Base-by-base conservation (phyloP, 2,329 filamentous ascomycete species). In the Verticillium dahliae region DNA sequence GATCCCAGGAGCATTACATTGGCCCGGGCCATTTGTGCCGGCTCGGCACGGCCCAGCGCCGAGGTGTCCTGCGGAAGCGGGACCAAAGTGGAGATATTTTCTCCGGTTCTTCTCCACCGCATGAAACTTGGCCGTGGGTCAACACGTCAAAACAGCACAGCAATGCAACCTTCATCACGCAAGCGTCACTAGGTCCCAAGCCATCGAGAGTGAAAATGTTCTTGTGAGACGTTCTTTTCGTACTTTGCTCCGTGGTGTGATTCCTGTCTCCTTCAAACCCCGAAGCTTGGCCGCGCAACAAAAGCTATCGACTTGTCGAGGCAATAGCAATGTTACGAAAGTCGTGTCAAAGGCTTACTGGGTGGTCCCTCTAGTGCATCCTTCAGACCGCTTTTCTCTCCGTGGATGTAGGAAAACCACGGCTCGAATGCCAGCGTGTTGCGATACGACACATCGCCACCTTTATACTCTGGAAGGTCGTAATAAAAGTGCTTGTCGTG, bases 381-480 rank as follows among this genome's bases (percentile, higher is more conserved):
- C 18, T 56, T 56, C 10, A 65, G 50, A 1, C 58, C 64, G 60
- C 66, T 67, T 37, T 54, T 60, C 58, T 65, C 65, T 10, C 64
- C 61, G n/a, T 69, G 67, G 15, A 68, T 59, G 60, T 61, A 63
- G 50, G 56, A 50, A 45, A 68, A 69, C 66, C 65, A 69, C 1
- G 65, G 64, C 64, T 69, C 67, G 45, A 66, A 69, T 6, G 67
- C 61, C 61, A 62, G 57, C 54, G 59, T 56, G 50, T 62, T 66
- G 35, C 66, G 60, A 31, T 62, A 58, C 18, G 61, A 61, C 18
- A 66, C 62, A n/a, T 50, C 61, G 5, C 61, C 62, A 50, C 62
- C 63, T 62, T 66, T 65, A 55, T 62, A 63, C 59, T 63, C 66
- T 13, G 66, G 62, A 10, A 64, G 58, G 9, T 58, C 57, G 57